A percentile compares a stretch with the other conserved stretches of the same genome.
These are phyloP conservation scores for Myxozyma geophila DNA, from an alignment of 805 yeast species.

Conservation along the genomic window DNA sequence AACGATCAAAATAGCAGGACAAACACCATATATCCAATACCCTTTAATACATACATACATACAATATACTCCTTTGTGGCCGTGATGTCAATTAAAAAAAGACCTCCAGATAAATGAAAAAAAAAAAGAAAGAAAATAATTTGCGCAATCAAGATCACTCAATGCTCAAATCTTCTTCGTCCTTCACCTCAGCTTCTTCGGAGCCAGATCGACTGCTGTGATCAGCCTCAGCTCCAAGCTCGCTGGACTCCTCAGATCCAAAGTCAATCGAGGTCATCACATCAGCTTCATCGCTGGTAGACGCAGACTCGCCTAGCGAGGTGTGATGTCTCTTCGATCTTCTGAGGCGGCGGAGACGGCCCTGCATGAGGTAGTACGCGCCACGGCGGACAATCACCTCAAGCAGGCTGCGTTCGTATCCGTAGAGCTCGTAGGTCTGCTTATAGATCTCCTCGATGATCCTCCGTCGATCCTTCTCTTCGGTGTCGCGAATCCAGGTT, in stretches of 20 bases:
- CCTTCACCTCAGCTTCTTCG: constrained; percentile 13
- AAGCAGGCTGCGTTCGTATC: constrained; percentile 58
- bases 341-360: constrained; percentile 69
- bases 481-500: constrained; percentile 85
- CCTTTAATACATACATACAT: no score
- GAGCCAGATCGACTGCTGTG: constrained; percentile 16
- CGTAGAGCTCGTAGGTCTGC: constrained; percentile 55
- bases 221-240: constrained; percentile 11
- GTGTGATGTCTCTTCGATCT: constrained; percentile 26
- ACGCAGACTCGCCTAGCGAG: not conserved
- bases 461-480: constrained; percentile 54
- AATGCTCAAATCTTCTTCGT: constrained; percentile 14
- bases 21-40: no score
- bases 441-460: constrained; percentile 56
- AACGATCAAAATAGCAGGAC: no score
- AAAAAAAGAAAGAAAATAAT: not conserved
- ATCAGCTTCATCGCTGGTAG: not conserved
- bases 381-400: constrained; percentile 82
- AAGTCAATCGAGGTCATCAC: not conserved
- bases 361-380: constrained; percentile 78
- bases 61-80: no score
- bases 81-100: no score
- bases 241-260: constrained; percentile 2
- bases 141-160: not conserved
- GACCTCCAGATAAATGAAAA: not conserved